Evolutionary conservation across 2,329 filamentous ascomycete genomes (phyloP).

Genomic region (Scytalidium lignicola): DNA sequence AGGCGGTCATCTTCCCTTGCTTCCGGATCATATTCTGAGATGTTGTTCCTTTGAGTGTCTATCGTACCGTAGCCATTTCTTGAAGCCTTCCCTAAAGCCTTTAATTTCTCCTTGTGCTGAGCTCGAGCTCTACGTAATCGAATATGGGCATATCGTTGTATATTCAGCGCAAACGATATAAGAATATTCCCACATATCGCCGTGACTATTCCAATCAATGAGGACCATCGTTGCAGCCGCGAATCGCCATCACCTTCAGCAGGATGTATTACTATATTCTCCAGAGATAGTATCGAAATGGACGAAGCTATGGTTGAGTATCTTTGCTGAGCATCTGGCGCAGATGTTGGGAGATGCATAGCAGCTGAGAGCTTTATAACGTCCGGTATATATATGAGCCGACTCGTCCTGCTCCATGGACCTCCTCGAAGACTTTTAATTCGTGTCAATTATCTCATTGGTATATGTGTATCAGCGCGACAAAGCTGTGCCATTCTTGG

Average conservation of each 20-base stretch:
- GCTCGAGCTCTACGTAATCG: conserved; percentile 68
- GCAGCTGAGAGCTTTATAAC: conserved; percentile 10
- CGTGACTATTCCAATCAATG: conserved; percentile 88
- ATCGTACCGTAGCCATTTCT: conserved; percentile 35
- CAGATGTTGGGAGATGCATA: conserved; percentile 23
- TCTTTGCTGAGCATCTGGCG: conserved; percentile 9
- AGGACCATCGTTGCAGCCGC: conserved; percentile 71
- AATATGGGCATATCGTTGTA: conserved; percentile 92
- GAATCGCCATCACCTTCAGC: conserved; percentile 33
- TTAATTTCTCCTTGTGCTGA: conserved; percentile 49
- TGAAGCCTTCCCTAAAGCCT: conserved; percentile 36
- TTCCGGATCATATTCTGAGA: conserved; percentile 25
- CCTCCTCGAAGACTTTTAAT: conserved; percentile 1
- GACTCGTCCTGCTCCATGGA: conserved; percentile 11
- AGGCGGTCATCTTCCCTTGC: conserved; percentile 47
- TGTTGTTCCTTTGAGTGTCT: conserved; percentile 28
- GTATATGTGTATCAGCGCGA: conserved; percentile 3
- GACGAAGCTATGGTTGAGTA: not conserved
- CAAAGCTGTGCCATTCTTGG: not conserved
- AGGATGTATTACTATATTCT: not conserved
- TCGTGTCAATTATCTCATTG: conserved; percentile 1
- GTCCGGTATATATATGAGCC: conserved; percentile 12
- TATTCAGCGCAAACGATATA: conserved; percentile 93
- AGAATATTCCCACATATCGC: conserved; percentile 90
- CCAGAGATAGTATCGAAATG: not conserved